A percentile compares a stretch with the other conserved stretches of the same genome.
Evolutionary conservation across 768 basidiomycete genomes (phyloP).

Genomic region (Phallus indusiatus): DNA sequence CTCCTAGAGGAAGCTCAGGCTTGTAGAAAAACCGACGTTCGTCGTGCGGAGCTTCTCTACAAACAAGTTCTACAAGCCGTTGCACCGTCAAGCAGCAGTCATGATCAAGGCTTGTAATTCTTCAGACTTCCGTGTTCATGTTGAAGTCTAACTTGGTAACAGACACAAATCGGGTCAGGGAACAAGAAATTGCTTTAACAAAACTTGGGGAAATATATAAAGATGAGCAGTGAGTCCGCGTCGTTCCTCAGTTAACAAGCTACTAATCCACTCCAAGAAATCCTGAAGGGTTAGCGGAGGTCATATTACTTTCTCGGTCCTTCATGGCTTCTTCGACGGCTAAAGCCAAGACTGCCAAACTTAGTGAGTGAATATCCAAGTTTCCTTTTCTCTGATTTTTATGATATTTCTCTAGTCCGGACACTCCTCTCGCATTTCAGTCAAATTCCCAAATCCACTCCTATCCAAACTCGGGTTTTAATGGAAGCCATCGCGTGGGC

Average conservation of each 20-base stretch:
- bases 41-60: constrained; percentile 66
- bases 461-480: constrained; percentile 76
- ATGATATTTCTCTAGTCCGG: constrained; percentile 47
- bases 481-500: constrained; percentile 92
- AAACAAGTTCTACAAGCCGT: constrained; percentile 50
- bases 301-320: constrained; percentile 71
- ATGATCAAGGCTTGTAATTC: not conserved
- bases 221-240: constrained; percentile 59
- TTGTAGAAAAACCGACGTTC: constrained; percentile 35
- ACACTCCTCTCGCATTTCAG: constrained; percentile 89
- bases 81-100: constrained; percentile 11
- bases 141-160: not conserved
- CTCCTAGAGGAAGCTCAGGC: constrained; percentile 51
- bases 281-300: constrained; percentile 73
- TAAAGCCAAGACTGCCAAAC: constrained; percentile 94
- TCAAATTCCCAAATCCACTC: constrained; percentile 62
- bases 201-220: constrained; percentile 82
- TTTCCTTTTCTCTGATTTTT: not conserved
- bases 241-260: not conserved
- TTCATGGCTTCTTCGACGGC: constrained; percentile 87
- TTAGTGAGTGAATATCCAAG: constrained; percentile 46
- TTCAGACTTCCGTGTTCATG: not conserved
- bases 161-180: constrained; percentile 24
- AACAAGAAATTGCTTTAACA: constrained; percentile 79
- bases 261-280: constrained; percentile 41